A percentile compares a stretch with the other conserved stretches of the same genome.
Conservation (phyloP, 768 basidiomycete species). For the Suillus sp. region DNA sequence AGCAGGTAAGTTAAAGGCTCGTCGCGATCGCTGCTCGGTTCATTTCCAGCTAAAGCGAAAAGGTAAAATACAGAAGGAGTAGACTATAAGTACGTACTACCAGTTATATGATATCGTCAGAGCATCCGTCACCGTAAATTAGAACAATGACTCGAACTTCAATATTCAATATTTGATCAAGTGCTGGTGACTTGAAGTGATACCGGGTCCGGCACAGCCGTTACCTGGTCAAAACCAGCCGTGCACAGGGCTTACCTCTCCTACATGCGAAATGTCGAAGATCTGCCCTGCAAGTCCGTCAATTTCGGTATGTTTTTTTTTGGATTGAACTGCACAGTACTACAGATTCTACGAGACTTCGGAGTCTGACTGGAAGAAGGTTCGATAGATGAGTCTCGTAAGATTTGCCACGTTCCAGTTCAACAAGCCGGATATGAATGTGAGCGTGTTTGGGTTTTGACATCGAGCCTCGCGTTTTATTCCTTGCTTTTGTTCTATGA, state of each 20-base stretch:
- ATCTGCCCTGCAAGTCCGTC: constrained; percentile 2
- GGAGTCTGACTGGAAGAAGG: constrained; percentile 1
- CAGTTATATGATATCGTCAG: background rate
- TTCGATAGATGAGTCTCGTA: constrained; percentile 28
- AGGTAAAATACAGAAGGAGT: background rate
- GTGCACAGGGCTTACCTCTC: background rate
- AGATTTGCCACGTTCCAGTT: constrained; percentile 32
- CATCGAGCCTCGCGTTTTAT: constrained; percentile 26
- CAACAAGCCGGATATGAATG: constrained; percentile 16
- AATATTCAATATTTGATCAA: background rate
- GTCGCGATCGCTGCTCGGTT: background rate
- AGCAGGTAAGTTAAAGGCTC: background rate
- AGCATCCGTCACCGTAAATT: background rate
- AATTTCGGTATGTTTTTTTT: constrained; percentile 12
- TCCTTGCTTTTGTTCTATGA: constrained; percentile 33
- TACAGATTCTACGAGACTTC: background rate
- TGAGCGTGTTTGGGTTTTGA: constrained; percentile 27
- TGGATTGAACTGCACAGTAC: background rate
- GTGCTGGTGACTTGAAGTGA: background rate
- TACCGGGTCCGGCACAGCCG: background rate
- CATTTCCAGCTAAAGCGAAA: constrained; percentile 4
- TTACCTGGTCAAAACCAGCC: background rate
- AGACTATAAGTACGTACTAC: background rate
- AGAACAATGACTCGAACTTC: background rate
- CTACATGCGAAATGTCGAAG: constrained; percentile 8